Evolutionary conservation across 495 filamentous ascomycete genomes (phyloP).

Genomic region (Aspergillus bertholletiae): DNA sequence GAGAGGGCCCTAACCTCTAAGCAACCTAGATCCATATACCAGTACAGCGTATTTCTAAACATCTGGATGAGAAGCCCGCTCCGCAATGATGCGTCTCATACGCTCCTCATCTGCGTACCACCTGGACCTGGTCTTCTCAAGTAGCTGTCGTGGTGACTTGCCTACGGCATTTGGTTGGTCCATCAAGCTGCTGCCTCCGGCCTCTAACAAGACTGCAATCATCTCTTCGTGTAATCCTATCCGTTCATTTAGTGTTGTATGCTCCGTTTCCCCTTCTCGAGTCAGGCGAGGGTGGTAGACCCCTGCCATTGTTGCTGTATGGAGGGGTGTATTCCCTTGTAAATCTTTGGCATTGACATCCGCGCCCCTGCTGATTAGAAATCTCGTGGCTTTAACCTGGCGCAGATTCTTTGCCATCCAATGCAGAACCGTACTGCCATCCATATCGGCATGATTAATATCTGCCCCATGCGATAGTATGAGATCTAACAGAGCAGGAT

Average conservation of each 20-base stretch:
- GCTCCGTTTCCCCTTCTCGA: background rate
- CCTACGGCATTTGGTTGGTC: conserved; percentile 7
- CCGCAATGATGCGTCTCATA: no score
- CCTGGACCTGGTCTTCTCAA: background rate
- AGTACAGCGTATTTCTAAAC: no score
- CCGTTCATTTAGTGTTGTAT: background rate
- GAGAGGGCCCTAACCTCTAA: no score
- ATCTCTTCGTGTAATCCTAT: conserved; percentile 5
- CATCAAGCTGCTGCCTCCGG: conserved; percentile 3
- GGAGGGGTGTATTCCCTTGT: conserved; percentile 16
- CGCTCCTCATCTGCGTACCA: no score
- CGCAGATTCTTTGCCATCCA: conserved; percentile 11
- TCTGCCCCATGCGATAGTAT: conserved; percentile 9
- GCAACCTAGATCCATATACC: no score
- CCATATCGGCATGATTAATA: conserved; percentile 6
- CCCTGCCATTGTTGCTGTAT: background rate
- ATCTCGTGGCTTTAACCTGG: conserved; percentile 4
- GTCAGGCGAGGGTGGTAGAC: background rate
- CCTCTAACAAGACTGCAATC: background rate
- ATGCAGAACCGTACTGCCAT: conserved; percentile 13
- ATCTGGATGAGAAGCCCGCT: no score
- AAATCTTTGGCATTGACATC: conserved; percentile 9
- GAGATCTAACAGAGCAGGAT: conserved; percentile 6
- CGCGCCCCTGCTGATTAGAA: conserved; percentile 12
- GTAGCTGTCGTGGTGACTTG: conserved; percentile 1